Evolutionary conservation across 192 early-diverging fungal species (phyloP), one percentile per base, ranked within the genome.

Genomic region (Coemansia sp.): DNA sequence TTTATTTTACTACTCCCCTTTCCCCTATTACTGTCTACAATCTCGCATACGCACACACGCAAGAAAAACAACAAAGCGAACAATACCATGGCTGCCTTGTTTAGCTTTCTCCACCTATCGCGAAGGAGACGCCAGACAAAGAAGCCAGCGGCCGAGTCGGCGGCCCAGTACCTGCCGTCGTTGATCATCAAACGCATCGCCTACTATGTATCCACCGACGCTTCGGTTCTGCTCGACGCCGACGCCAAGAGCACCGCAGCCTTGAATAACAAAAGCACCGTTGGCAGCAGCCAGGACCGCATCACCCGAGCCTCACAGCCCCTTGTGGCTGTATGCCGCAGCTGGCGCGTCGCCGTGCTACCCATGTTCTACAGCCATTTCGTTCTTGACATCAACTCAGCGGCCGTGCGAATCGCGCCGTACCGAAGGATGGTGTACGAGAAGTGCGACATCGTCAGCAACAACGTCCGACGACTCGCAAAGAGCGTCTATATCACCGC

Each of bases 101-200:
- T 56, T 4, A 32, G 41, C 11, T 29, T 71, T 35, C 35, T 60
- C 23, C 69, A 56, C 48, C n/a, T 71, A 60, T 25, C 35, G 40
- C 62, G 46, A n/a, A 36, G 58, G 38, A 64, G 20, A 20, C 48
- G 58, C 11, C n/a, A 23, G 4, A 8, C 49, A n/a, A 71, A 71
- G 22, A 65, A 53, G 17, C 46, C 35, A 4, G 22, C 23, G 9
- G 53, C 35, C 9, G 23, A 42, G 8, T 63, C 62, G 1, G 29
- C 54, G 9, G 76, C 76, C 10, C 76, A 73, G 70, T 63, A 69
- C 53, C 65, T 79, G 52, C 76, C 76, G 10, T 70, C 76, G 9
- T 53, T 33, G 33, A 70, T 79, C 25, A 66, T 79, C 59, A 67
- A 73, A 59, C 76, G 66, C 61, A 79, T 79, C 20, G 63, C 70